Evolutionary conservation across 2,329 filamentous ascomycete species (phyloP), one percentile per base, ranked within the genome.

Genomic region (Neofusicoccum cordaticola): DNA sequence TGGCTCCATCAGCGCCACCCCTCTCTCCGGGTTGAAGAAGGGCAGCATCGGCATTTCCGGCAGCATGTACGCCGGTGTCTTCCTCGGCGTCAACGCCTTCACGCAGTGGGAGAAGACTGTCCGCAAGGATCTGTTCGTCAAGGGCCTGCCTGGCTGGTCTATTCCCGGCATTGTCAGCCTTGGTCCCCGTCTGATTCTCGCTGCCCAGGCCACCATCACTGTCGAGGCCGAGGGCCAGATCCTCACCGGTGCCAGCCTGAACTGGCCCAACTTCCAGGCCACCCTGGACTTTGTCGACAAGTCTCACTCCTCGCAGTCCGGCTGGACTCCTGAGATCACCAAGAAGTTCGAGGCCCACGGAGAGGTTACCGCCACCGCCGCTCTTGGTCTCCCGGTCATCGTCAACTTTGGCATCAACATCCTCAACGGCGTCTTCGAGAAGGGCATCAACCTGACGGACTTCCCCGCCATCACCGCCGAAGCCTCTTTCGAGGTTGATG

Each of bases 1-100:
- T 5, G 66, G 65, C n/a, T 63, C 65, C 34, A 58, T 67, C 37
- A 64, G 62, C 5, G 65, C 62, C 57, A 64, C 60, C 13, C 34
- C 56, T 11, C 50, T 63, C n/a, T 60, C 56, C 5, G 65, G 66
- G 2, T 22, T 66, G 17, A 68, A 63, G 47, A 65, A 63, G 41
- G 58, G 62, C n/a, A 47, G 50, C 27, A 64, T 68, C 22, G 60
- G 48, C 17, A 39, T 68, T 5, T 35, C 45, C 12, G 66, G 66
- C 6, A 65, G 65, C 39, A 51, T 68, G 39, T 61, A 66, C 9
- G 65, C 63, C n/a, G 63, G 65, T n/a, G 63, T 65, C 4, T 65
- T 60, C 52, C 61, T 68, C 19, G 66, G 66, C 12, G 63, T 68
- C 52, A 66, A 68, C 39, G 66, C 66, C 2, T 66, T 64, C 31